A percentile compares a stretch with the other conserved stretches of the same genome.
Conservation (phyloP, 495 filamentous ascomycete genomes). For the Hapsidospora chrysogenum region DNA sequence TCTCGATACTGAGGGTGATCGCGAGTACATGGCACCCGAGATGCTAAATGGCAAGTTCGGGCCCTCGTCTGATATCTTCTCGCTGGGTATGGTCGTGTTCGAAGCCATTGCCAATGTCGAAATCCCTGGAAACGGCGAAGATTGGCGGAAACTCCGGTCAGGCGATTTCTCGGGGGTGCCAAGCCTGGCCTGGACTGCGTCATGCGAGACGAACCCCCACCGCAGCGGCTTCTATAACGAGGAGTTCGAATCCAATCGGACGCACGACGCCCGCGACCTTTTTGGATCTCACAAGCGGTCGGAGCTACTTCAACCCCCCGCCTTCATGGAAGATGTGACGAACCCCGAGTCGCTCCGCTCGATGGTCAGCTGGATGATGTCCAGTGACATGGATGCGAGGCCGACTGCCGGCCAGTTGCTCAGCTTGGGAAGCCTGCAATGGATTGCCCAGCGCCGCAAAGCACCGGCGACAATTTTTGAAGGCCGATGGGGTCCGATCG, state of each 20-base stretch:
- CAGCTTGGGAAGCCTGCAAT: constrained; percentile 47
- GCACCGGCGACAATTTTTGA: constrained; percentile 85
- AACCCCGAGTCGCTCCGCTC: constrained; percentile 60
- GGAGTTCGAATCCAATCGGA: constrained; percentile 4
- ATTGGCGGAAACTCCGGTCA: constrained; percentile 73
- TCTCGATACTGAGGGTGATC: constrained; percentile 84
- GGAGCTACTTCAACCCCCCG: constrained; percentile 60
- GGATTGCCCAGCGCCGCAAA: constrained; percentile 55
- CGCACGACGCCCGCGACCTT: constrained; percentile 20
- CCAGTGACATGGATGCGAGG: constrained; percentile 51
- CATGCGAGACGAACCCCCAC: constrained; percentile 41
- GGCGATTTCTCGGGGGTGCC: constrained; percentile 79
- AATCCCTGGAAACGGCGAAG: constrained; percentile 77
- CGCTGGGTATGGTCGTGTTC: constrained; percentile 80
- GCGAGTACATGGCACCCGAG: constrained; percentile 89
- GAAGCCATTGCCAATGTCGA: constrained; percentile 86
- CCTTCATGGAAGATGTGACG: constrained; percentile 64
- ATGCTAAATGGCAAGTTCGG: constrained; percentile 70
- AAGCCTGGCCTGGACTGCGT: constrained; percentile 61
- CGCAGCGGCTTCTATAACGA: constrained; percentile 5
- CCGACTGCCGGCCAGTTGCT: constrained; percentile 62
- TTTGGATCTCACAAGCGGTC: constrained; percentile 33
- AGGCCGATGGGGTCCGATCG: constrained; percentile 75
- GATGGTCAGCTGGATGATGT: constrained; percentile 81
- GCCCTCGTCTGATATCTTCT: constrained; percentile 85